phyloP scores from a whole-genome alignment of 352 stramenopile genomes.

The Globisporangium uncinulatum region DNA sequence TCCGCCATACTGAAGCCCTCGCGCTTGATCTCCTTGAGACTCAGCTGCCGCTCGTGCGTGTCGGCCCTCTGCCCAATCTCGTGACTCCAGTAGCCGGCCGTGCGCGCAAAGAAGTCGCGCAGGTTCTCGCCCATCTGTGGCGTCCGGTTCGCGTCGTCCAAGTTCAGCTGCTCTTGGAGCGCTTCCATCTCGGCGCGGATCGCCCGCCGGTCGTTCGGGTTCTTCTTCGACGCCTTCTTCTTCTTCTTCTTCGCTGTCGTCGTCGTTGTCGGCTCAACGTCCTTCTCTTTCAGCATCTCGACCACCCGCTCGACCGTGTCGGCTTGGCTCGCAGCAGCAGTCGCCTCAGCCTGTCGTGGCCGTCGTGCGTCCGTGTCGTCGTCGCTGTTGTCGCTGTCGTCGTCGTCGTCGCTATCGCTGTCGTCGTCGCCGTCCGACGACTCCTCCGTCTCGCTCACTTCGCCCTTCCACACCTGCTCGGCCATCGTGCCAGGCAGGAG shows the following conservation, averaged over 20 bases:
- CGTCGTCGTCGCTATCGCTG: slow-evolving; percentile 48
- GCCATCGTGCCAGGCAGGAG: slow-evolving; percentile 91
- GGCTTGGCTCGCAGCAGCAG: slow-evolving; percentile 17
- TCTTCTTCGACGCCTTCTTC: slow-evolving; percentile 57
- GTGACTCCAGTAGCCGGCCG: slow-evolving; percentile 56
- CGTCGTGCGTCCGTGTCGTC: slow-evolving; percentile 23
- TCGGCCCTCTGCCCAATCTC: slow-evolving; percentile 54
- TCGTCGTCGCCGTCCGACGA: slow-evolving; percentile 79
- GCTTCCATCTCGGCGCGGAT: slow-evolving; percentile 82
- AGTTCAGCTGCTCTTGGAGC: slow-evolving; percentile 67
- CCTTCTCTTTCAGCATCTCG: slow-evolving; percentile 52
- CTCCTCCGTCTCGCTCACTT: slow-evolving; percentile 84
- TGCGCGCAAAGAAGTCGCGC: slow-evolving; percentile 86
- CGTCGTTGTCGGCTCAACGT: slow-evolving; percentile 15
- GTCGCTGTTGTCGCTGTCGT: slow-evolving; percentile 29
- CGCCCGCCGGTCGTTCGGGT: slow-evolving; percentile 53
- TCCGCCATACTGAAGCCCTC: slow-evolving; percentile 74
- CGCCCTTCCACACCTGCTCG: slow-evolving; percentile 89
- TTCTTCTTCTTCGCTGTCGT: slow-evolving; percentile 36
- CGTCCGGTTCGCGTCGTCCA: slow-evolving; percentile 65
- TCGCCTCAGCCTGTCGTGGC: slow-evolving; percentile 14
- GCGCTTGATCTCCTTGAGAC: slow-evolving; percentile 84
- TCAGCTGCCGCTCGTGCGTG: slow-evolving; percentile 65
- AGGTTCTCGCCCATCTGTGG: slow-evolving; percentile 81
- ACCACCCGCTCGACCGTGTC: slow-evolving; percentile 53